phyloP scores from a whole-genome alignment of 257 asterid genomes.

The Solanum paucissectum region DNA sequence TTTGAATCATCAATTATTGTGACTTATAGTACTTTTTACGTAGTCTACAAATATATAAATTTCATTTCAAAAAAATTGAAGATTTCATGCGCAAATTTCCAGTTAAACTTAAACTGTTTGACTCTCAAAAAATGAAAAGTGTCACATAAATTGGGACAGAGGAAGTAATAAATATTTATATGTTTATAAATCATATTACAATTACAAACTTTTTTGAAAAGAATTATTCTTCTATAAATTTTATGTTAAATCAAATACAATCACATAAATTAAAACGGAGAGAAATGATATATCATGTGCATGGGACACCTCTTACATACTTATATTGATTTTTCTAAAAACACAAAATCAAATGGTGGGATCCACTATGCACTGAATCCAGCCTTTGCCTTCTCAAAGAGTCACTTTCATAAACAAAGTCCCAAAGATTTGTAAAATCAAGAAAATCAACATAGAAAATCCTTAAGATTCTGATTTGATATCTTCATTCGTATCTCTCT shows the following conservation, averaged over 20 bases:
- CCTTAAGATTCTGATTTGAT: conserved; percentile 1
- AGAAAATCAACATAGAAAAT: not conserved
- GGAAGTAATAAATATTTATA: too few relatives aligned
- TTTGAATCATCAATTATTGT: too few relatives aligned
- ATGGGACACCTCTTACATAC: not conserved
- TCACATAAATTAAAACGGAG: not conserved
- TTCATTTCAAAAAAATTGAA: too few relatives aligned
- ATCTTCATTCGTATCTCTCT: not conserved
- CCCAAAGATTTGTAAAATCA: not conserved
- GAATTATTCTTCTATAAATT: too few relatives aligned
- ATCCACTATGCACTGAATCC: not conserved
- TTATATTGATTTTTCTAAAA: not conserved
- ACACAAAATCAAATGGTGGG: not conserved
- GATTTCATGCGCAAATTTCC: too few relatives aligned
- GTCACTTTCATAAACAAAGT: not conserved
- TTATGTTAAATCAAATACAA: not conserved
- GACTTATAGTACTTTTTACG: too few relatives aligned
- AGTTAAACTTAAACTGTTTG: too few relatives aligned
- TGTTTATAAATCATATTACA: too few relatives aligned
- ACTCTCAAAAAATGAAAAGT: too few relatives aligned
- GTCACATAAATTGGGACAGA: too few relatives aligned
- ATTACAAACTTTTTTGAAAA: too few relatives aligned
- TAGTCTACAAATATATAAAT: too few relatives aligned
- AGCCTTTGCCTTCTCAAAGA: not conserved
- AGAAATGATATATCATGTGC: not conserved